Evolutionary conservation across 345 rosid species (phyloP).

Genomic region (Capsella bursapastoris): DNA sequence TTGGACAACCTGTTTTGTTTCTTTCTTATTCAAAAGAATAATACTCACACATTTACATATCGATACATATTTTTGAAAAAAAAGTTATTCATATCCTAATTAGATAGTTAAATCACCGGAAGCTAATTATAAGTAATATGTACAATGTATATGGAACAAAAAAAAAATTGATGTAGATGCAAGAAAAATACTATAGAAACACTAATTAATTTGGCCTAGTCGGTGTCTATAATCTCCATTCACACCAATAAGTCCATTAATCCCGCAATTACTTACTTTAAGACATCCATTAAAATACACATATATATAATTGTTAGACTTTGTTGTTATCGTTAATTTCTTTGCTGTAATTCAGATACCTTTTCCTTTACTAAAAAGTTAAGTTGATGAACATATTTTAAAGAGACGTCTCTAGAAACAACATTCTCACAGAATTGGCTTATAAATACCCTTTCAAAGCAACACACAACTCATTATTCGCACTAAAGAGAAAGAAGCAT

Average conservation of each 20-base stretch:
- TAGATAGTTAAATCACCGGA: constrained; percentile 1
- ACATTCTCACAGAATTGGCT: constrained; percentile 8
- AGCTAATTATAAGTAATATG: background rate
- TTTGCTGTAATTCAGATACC: constrained; percentile 29
- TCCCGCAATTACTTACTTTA: background rate
- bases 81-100: background rate
- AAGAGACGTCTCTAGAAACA: constrained; percentile 24
- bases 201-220: background rate
- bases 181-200: background rate
- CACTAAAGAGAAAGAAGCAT: constrained; percentile 3
- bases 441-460: constrained; percentile 40
- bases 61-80: background rate
- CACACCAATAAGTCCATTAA: background rate
- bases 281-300: background rate
- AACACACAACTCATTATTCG: constrained; percentile 27
- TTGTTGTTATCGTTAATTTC: background rate
- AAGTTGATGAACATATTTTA: background rate
- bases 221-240: background rate
- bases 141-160: background rate
- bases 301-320: background rate
- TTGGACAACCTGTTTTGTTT: constrained; percentile 46
- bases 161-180: background rate
- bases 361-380: constrained; percentile 40
- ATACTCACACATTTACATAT: constrained; percentile 3
- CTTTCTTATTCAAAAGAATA: constrained; percentile 22